Conservation (phyloP, 768 basidiomycete genomes). For the Lentinula detonsa region DNA sequence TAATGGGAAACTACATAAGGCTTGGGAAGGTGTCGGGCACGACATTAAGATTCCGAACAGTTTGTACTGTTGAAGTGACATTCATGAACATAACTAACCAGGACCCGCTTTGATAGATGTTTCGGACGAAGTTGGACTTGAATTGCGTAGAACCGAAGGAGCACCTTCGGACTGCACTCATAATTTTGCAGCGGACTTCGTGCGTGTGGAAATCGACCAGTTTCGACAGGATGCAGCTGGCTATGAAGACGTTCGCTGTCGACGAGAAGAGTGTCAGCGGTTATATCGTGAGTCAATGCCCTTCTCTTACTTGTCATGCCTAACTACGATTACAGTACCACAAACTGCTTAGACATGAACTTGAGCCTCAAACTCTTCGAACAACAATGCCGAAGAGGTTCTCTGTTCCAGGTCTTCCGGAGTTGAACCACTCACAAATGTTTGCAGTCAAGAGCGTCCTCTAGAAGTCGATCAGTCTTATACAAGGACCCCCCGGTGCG, state of each 20-base stretch:
- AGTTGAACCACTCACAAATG: slow-evolving; percentile 99
- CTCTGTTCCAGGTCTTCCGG: slow-evolving; percentile 94
- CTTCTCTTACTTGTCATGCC: neutral
- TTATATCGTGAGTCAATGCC: slow-evolving; percentile 71
- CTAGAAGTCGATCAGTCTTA: slow-evolving; percentile 95
- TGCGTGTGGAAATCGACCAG: too few relatives aligned
- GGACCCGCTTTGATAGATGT: slow-evolving; percentile 53
- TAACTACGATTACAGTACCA: slow-evolving; percentile 62
- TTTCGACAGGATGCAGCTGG: too few relatives aligned
- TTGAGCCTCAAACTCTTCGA: slow-evolving; percentile 83
- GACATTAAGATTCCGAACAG: slow-evolving; percentile 99
- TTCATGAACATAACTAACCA: neutral
- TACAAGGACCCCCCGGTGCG: slow-evolving; percentile 97
- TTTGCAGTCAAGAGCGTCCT: slow-evolving; percentile 98
- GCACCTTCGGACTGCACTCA: slow-evolving; percentile 59
- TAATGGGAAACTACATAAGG: slow-evolving; percentile 80
- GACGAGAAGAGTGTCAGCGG: slow-evolving; percentile 99
- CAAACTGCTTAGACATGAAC: slow-evolving; percentile 95
- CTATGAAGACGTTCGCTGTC: slow-evolving; percentile 71
- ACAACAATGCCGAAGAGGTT: slow-evolving; percentile 41
- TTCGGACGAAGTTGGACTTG: slow-evolving; percentile 95
- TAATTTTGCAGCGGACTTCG: too few relatives aligned
- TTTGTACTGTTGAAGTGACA: slow-evolving; percentile 30
- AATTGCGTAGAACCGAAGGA: slow-evolving; percentile 84
- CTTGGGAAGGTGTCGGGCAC: slow-evolving; percentile 91